Percentiles rank a stretch among this genome's conserved stretches.
These are phyloP conservation scores for Triglochin maritima DNA, from an alignment of 106 monocot genomes.

Conservation along the genomic window DNA sequence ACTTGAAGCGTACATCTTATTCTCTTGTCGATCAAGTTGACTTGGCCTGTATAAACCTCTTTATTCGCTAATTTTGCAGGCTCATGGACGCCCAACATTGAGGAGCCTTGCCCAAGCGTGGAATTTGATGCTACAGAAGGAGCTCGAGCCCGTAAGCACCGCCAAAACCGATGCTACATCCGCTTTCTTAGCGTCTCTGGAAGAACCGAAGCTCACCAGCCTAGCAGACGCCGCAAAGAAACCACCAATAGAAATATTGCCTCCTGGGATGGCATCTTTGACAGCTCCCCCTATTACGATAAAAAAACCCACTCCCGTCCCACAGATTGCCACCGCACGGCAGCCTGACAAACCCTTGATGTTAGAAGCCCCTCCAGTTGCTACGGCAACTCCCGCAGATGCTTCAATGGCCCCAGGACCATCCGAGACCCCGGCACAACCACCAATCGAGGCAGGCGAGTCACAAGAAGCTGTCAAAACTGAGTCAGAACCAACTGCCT, in stretches of 20 bases:
- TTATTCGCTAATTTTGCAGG: conserved; percentile 24
- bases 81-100: conserved; percentile 74
- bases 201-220: conserved; percentile 84
- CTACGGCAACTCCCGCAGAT: not conserved
- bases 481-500: not conserved
- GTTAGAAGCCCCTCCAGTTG: conserved; percentile 34
- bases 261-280: conserved; percentile 92
- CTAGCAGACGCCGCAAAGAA: conserved; percentile 81
- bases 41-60: not conserved
- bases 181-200: conserved; percentile 81
- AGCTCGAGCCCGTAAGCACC: conserved; percentile 40
- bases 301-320: conserved; percentile 33
- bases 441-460: not conserved
- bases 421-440: not conserved
- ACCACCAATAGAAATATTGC: conserved; percentile 91
- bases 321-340: conserved; percentile 3
- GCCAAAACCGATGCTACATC: conserved; percentile 78
- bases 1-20: too few species aligned
- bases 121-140: conserved; percentile 82
- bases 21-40: too few species aligned
- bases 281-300: conserved; percentile 66
- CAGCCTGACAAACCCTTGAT: conserved; percentile 34
- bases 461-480: conserved; percentile 4
- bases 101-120: conserved; percentile 60
- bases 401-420: conserved; percentile 3